A percentile compares a stretch with the other conserved stretches of the same genome.
These are phyloP conservation scores for Termitomyces sp. DNA, from an alignment of 768 basidiomycete species.

Conservation along the genomic window DNA sequence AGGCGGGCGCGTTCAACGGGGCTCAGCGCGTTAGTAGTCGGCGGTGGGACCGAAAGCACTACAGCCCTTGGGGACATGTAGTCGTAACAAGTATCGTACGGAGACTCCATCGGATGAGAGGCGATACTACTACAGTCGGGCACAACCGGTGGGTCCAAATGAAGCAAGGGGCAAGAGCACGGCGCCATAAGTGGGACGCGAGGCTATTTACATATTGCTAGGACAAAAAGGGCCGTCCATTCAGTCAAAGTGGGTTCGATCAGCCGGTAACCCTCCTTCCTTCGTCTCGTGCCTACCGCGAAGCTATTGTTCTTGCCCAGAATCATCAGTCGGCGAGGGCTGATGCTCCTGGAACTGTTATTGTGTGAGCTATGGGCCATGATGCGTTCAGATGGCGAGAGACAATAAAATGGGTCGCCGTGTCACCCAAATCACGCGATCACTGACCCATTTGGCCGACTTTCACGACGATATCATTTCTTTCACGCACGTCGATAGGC, in stretches of 20 bases:
- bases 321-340: not conserved
- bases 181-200: not conserved
- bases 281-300: not conserved
- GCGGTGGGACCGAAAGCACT: constrained; percentile 45
- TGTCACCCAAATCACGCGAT: not conserved
- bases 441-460: not conserved
- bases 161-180: not conserved
- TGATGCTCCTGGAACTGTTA: not conserved
- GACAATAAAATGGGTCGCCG: not conserved
- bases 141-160: constrained; percentile 6
- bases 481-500: no score
- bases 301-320: constrained; percentile 6
- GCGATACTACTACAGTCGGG: not conserved
- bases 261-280: constrained; percentile 4
- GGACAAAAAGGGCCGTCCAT: constrained; percentile 4
- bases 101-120: not conserved
- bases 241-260: not conserved
- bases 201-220: constrained; percentile 1
- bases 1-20: constrained; percentile 48
- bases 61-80: constrained; percentile 9
- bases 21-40: constrained; percentile 52
- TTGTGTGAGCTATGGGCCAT: not conserved
- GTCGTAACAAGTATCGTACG: not conserved
- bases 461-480: no score
- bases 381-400: not conserved